A percentile compares a stretch with the other conserved stretches of the same genome.
Evolutionary conservation across 352 stramenopile species (phyloP).

Genomic region (Phytophthora multivora): DNA sequence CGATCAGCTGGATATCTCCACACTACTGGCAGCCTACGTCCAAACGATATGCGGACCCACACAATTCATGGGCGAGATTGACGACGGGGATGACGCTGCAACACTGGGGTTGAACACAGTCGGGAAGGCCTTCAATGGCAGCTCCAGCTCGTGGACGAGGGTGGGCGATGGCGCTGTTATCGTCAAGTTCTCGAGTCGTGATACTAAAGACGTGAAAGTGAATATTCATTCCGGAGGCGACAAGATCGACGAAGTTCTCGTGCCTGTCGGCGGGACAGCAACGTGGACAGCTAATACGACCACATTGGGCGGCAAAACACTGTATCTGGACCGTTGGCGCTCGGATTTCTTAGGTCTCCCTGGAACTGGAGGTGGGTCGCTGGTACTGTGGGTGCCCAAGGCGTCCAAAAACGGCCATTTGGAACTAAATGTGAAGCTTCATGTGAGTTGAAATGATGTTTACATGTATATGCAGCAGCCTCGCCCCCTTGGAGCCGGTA

Average conservation of each 20-base stretch:
- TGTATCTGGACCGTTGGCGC: constrained; percentile 67
- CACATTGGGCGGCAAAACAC: constrained; percentile 48
- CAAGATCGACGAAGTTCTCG: constrained; percentile 29
- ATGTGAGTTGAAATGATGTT: background rate
- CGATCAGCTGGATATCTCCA: constrained; percentile 43
- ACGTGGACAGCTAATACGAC: constrained; percentile 33
- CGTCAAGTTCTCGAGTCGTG: constrained; percentile 26
- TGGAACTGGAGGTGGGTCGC: constrained; percentile 55
- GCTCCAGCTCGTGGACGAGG: constrained; percentile 34
- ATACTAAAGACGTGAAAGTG: constrained; percentile 34
- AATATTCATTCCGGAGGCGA: constrained; percentile 44
- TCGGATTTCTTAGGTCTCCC: constrained; percentile 49
- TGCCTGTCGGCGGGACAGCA: constrained; percentile 32
- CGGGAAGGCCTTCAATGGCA: constrained; percentile 43
- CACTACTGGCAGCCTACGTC: constrained; percentile 41
- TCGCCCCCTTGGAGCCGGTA: too few species aligned
- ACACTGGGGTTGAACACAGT: constrained; percentile 45
- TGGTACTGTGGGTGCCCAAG: constrained; percentile 55
- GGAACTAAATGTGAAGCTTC: constrained; percentile 11
- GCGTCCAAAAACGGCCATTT: constrained; percentile 34
- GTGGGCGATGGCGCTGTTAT: constrained; percentile 11
- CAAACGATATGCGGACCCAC: constrained; percentile 59
- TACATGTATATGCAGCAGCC: background rate
- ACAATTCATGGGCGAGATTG: constrained; percentile 47
- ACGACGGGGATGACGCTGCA: constrained; percentile 36